A percentile compares a stretch with the other conserved stretches of the same genome.
phyloP scores from a whole-genome alignment of 441 rosid genomes.

The Erodium chrysanthum region DNA sequence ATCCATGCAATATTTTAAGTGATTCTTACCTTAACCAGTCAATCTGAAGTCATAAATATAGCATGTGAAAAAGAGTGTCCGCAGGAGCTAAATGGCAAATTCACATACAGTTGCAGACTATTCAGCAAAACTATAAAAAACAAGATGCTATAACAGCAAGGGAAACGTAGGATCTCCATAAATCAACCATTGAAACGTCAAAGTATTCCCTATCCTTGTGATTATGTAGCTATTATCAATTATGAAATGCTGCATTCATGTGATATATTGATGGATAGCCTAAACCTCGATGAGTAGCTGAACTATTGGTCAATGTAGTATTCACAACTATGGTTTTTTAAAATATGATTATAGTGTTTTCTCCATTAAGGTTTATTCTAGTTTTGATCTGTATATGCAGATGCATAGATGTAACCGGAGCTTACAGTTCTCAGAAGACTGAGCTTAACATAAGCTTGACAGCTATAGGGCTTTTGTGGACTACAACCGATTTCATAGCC shows the following conservation, averaged over 20 bases:
- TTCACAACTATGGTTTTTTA: slow-evolving; percentile 10
- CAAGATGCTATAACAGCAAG: not conserved
- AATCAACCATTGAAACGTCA: not conserved
- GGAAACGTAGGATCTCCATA: not conserved
- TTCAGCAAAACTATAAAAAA: not conserved
- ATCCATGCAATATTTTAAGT: not conserved
- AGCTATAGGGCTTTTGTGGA: slow-evolving; percentile 93
- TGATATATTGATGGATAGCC: slow-evolving; percentile 9
- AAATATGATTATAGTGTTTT: not conserved
- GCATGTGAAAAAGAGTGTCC: not conserved
- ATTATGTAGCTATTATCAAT: not conserved
- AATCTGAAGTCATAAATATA: not conserved
- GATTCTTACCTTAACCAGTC: not conserved
- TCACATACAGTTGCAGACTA: not conserved
- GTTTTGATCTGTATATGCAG: slow-evolving; percentile 39
- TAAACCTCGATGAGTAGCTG: slow-evolving; percentile 4
- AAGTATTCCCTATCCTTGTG: not conserved
- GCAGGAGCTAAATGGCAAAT: not conserved
- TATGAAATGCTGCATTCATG: not conserved
- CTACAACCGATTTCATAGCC: slow-evolving; percentile 80
- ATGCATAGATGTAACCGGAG: slow-evolving; percentile 97
- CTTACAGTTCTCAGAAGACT: slow-evolving; percentile 86
- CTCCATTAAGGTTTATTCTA: slow-evolving; percentile 2
- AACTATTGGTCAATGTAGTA: slow-evolving; percentile 6
- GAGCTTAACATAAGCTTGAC: slow-evolving; percentile 95